Conservation (phyloP, 2,329 filamentous ascomycete species). For the Fusarium drepaniforme region DNA sequence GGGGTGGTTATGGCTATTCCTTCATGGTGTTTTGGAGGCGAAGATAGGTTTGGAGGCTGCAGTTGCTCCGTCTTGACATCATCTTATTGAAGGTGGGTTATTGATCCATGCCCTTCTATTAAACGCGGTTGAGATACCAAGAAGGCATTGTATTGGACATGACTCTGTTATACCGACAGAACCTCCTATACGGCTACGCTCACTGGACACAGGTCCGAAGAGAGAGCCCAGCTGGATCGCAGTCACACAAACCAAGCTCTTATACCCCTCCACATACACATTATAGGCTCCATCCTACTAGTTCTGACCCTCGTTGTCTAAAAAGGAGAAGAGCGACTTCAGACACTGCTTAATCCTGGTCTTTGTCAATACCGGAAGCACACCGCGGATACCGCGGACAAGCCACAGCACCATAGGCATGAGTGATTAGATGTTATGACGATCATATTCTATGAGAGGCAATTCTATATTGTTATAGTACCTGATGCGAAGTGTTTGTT, state of each 20-base stretch:
- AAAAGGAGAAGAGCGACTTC: neutral
- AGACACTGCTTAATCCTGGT: neutral
- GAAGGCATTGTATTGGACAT: neutral
- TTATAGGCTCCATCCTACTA: neutral
- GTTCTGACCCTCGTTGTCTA: neutral
- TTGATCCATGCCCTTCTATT: neutral
- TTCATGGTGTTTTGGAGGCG: neutral
- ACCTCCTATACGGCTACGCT: neutral
- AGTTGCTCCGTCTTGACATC: neutral
- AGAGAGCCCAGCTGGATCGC: neutral
- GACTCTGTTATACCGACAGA: neutral
- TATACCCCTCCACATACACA: neutral
- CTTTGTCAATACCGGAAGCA: neutral
- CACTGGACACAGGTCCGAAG: accelerated
- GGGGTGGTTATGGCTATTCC: neutral
- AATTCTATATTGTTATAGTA: neutral
- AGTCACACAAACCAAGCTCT: neutral
- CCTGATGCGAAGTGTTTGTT: neutral
- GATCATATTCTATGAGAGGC: neutral
- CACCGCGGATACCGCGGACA: neutral
- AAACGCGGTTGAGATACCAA: neutral
- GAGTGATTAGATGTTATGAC: neutral
- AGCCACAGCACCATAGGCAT: no score
- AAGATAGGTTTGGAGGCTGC: neutral
- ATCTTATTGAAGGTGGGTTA: neutral